Conservation (phyloP, 768 basidiomycete genomes). For the Cantharellus anzutake region DNA sequence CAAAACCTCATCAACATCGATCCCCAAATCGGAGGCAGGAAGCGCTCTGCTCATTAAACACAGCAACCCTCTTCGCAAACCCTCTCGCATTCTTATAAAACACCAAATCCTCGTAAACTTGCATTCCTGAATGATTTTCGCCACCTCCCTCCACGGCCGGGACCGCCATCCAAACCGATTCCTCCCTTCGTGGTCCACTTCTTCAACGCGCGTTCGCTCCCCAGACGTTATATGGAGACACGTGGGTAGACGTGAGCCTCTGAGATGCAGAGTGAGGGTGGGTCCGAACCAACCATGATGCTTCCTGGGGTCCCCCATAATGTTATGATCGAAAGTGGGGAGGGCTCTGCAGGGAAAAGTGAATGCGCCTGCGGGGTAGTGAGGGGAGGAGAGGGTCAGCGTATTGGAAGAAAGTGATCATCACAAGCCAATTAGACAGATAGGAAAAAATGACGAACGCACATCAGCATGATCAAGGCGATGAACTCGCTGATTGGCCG, state of each 20-base stretch:
- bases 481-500: too few relatives aligned
- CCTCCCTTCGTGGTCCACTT: constrained; percentile 45
- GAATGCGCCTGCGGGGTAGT: constrained; percentile 79
- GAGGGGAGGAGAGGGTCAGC: constrained; percentile 88
- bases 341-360: constrained; percentile 90
- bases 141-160: constrained; percentile 63
- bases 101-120: constrained; percentile 78
- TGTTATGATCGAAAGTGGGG: constrained; percentile 69
- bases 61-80: constrained; percentile 47
- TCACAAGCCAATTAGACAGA: constrained; percentile 56
- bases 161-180: constrained; percentile 46
- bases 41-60: constrained; percentile 32
- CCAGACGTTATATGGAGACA: constrained; percentile 77
- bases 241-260: constrained; percentile 91
- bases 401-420: constrained; percentile 98
- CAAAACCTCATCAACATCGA: constrained; percentile 21
- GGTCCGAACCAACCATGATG: constrained; percentile 68
- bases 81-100: constrained; percentile 85
- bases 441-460: neutral
- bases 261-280: constrained; percentile 78
- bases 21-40: constrained; percentile 41
- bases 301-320: constrained; percentile 58
- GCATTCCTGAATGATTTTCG: constrained; percentile 62
- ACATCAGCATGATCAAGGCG: constrained; percentile 3
- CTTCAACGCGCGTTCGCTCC: constrained; percentile 79